These are phyloP conservation scores for Musa troglodytarum DNA, from an alignment of 176 grass and related monocot species.

Conservation along the genomic window DNA sequence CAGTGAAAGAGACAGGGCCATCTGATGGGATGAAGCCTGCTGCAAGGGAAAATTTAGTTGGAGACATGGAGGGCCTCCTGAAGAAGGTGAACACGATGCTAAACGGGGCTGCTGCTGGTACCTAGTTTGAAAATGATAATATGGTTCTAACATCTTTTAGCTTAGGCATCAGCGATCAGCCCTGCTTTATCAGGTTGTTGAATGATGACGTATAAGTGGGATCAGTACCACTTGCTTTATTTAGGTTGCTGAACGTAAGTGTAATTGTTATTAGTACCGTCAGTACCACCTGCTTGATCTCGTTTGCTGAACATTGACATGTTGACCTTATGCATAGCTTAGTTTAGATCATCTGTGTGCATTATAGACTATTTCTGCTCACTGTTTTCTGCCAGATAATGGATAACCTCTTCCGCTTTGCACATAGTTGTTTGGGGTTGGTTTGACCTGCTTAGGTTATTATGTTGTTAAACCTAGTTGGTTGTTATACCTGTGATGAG, in stretches of 20 bases:
- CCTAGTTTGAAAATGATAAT: slow-evolving; percentile 2
- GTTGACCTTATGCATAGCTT: not conserved
- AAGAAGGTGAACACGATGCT: slow-evolving; percentile 32
- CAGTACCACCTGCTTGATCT: slow-evolving; percentile 6
- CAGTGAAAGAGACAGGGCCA: slow-evolving; percentile 8
- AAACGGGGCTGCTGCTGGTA: slow-evolving; percentile 18
- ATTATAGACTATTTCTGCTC: not conserved
- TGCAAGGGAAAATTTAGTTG: slow-evolving; percentile 26
- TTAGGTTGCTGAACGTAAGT: not conserved
- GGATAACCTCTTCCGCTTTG: not conserved
- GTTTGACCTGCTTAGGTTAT: not conserved
- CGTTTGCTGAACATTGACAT: not conserved
- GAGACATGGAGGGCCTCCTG: slow-evolving; percentile 30
- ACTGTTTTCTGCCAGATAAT: not conserved
- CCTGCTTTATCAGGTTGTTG: not conserved
- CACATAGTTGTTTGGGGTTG: not conserved
- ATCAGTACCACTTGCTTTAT: not conserved
- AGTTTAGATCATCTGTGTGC: not conserved
- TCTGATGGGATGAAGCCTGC: slow-evolving; percentile 19
- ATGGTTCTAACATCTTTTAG: slow-evolving; percentile 10
- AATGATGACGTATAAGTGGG: not conserved
- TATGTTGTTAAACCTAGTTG: not conserved
- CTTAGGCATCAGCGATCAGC: not conserved
- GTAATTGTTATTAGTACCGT: too few species aligned
- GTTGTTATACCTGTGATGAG: not conserved